Evolutionary conservation across 345 rosid species (phyloP).

Genomic region (Salix viminalis): DNA sequence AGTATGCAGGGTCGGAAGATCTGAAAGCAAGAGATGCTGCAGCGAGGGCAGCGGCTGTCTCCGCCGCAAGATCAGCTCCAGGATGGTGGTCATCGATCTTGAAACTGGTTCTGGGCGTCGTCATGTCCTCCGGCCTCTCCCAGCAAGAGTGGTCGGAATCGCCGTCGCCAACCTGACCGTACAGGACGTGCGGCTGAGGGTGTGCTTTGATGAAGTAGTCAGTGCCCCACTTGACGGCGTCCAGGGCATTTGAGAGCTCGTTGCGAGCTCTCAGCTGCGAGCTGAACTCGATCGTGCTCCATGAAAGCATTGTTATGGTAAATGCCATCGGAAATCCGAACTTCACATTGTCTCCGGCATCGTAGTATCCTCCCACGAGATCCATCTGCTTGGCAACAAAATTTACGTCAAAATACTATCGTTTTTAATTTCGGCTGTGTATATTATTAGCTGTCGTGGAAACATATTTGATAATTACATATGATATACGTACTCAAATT

Average conservation of each 20-base stretch:
- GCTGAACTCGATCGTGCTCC: conserved; percentile 54
- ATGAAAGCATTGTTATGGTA: conserved; percentile 51
- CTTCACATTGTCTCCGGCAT: conserved; percentile 64
- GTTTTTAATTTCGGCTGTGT: too few species aligned
- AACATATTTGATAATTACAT: too few species aligned
- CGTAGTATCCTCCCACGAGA: conserved; percentile 60
- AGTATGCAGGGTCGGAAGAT: background rate
- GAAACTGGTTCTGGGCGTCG: background rate
- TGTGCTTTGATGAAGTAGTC: conserved; percentile 61
- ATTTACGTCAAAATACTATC: too few species aligned
- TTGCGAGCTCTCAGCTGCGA: conserved; percentile 34
- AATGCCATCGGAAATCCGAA: conserved; percentile 67
- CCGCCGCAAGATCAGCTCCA: conserved; percentile 10
- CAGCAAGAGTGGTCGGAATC: conserved; percentile 52
- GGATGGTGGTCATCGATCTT: conserved; percentile 5
- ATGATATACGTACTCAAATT: too few species aligned
- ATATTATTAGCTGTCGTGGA: too few species aligned
- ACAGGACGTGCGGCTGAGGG: conserved; percentile 39
- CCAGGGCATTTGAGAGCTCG: conserved; percentile 49
- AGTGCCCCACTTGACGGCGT: conserved; percentile 54
- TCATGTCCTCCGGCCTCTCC: conserved; percentile 46
- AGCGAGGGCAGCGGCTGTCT: conserved; percentile 12
- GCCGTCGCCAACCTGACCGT: conserved; percentile 43
- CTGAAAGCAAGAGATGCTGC: conserved; percentile 5
- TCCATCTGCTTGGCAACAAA: conserved; percentile 27